Evolutionary conservation across 192 early-diverging fungal genomes (phyloP), one percentile per base, ranked within the genome.

Genomic region (Umbelopsis sp.): DNA sequence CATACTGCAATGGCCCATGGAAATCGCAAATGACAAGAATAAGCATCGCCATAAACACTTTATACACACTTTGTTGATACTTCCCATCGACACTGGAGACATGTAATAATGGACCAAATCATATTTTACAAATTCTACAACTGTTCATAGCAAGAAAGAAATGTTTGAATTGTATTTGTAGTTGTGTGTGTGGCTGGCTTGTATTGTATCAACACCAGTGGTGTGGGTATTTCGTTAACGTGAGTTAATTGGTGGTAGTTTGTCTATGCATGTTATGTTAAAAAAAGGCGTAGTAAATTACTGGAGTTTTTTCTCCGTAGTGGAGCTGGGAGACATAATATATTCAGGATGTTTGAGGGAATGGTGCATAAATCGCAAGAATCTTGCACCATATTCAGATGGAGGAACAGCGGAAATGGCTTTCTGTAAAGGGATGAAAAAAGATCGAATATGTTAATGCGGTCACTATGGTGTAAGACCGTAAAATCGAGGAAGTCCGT

Each of bases 391-490:
- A 79, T 98, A 99, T 52, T 89, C 85, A 43, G 74, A 71, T 2
- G 97, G 96, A 71, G 94, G 85, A 29, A 99, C 92, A 45, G 92
- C 84, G 49, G 95, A 89, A 34, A 99, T 97, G 3, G 72, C 73
- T 72, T 88, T 82, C 77, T 86, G 76, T 17, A 74, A 71, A 53
- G 56, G 26, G 9, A 31, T 10, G 49, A 14, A 22, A 65, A 49
- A 0, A n/a, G 22, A n/a, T n/a, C n/a, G n/a, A n/a, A n/a, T n/a
- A n/a, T 31, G 10, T 21, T 24, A 22, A 50, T n/a, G 31, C 24
- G 11, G 3, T 52, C 24, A 32, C 10, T 14, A 56, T 26, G n/a
- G 50, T 20, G 20, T 10, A 2, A 72, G n/a, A n/a, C n/a, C n/a
- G n/a, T n/a, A n/a, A n/a, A n/a, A n/a, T n/a, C n/a, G n/a, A n/a